Percentiles rank a stretch among this genome's conserved stretches.
Conservation (phyloP, 805 yeast genomes). For the Zygotorulaspora sp. region DNA sequence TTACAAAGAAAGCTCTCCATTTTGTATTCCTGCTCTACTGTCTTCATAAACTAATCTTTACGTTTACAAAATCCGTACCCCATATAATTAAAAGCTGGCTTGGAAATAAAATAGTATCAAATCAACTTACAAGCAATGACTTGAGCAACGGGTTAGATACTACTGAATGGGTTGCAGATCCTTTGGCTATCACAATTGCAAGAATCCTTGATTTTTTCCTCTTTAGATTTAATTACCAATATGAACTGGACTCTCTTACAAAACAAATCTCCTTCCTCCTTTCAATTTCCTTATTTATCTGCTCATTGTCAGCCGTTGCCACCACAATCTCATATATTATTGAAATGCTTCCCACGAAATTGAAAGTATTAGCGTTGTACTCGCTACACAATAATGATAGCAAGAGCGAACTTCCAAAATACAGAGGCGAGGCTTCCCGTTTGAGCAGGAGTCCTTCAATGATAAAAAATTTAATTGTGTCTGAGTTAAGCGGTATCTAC, state of each 20-base stretch:
- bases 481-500: constrained; percentile 39
- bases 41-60: constrained; percentile 35
- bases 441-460: constrained; percentile 30
- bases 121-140: no score
- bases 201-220: constrained; percentile 33
- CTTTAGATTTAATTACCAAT: constrained; percentile 32
- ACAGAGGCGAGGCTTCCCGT: constrained; percentile 7
- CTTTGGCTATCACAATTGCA: constrained; percentile 38
- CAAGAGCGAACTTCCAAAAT: constrained; percentile 19
- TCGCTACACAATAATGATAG: constrained; percentile 22
- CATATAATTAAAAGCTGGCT: constrained; percentile 20
- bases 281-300: constrained; percentile 54
- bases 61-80: constrained; percentile 29
- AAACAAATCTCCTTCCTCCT: constrained; percentile 44
- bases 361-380: constrained; percentile 31
- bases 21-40: constrained; percentile 35
- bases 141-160: constrained; percentile 19
- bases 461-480: constrained; percentile 38
- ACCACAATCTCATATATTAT: constrained; percentile 54
- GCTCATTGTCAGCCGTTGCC: constrained; percentile 62
- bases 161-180: constrained; percentile 31
- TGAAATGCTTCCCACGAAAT: constrained; percentile 36
- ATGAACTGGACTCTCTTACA: constrained; percentile 36
- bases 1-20: constrained; percentile 21
- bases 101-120: constrained; percentile 19